Evolutionary conservation across 768 basidiomycete species (phyloP).

Genomic region (Daedaleopsis sinensis): DNA sequence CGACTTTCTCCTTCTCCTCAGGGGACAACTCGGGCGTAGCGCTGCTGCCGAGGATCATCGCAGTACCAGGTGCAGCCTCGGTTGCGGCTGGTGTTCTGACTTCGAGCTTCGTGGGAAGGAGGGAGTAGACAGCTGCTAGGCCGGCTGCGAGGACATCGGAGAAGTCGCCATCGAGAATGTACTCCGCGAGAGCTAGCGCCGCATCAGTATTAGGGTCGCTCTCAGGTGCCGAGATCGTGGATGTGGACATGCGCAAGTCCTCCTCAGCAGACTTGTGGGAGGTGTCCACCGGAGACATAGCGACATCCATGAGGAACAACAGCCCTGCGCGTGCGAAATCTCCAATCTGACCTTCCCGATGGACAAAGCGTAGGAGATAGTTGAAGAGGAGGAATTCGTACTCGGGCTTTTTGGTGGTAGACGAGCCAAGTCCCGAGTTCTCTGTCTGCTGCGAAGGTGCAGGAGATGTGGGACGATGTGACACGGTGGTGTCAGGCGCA

Average conservation of each 20-base stretch:
- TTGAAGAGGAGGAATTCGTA: constrained; percentile 97
- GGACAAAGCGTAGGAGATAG: constrained; percentile 92
- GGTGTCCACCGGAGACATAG: constrained; percentile 79
- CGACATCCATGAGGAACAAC: constrained; percentile 93
- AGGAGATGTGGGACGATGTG: constrained; percentile 51
- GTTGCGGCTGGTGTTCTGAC: constrained; percentile 52
- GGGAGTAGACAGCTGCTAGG: constrained; percentile 88
- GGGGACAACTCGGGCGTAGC: constrained; percentile 51
- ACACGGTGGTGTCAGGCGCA: background rate
- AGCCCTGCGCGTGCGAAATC: constrained; percentile 92
- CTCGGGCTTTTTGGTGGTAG: constrained; percentile 66
- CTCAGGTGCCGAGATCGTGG: constrained; percentile 31
- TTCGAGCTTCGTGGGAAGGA: constrained; percentile 85
- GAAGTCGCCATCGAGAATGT: constrained; percentile 95
- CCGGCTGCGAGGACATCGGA: constrained; percentile 97
- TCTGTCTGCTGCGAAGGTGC: constrained; percentile 62
- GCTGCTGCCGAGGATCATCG: constrained; percentile 73
- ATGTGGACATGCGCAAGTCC: constrained; percentile 27
- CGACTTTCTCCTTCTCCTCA: constrained; percentile 55
- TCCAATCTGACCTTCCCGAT: constrained; percentile 91
- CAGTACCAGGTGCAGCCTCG: constrained; percentile 44
- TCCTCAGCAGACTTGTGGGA: constrained; percentile 43
- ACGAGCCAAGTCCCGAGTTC: constrained; percentile 48
- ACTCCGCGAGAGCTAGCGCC: constrained; percentile 86
- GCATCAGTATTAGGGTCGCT: constrained; percentile 82